phyloP scores from a whole-genome alignment of 2,329 filamentous ascomycete genomes.

The Endoconidiophora laricicola region DNA sequence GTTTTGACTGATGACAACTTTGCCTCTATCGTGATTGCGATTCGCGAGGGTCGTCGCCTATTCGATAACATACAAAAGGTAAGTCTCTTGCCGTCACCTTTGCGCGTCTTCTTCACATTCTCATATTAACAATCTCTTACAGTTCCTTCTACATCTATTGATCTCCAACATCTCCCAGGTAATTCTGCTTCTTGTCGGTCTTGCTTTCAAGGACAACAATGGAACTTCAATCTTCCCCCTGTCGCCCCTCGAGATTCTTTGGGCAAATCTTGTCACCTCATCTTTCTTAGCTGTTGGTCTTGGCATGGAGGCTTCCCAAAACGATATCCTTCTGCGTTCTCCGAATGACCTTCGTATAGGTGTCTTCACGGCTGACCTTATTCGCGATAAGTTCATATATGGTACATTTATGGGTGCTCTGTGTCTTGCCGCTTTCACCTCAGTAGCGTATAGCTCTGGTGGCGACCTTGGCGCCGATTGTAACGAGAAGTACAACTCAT shows the following conservation, averaged over 20 bases:
- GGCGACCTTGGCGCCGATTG: slow-evolving; percentile 34
- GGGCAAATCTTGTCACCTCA: slow-evolving; percentile 61
- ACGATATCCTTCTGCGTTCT: slow-evolving; percentile 49
- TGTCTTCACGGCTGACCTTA: slow-evolving; percentile 47
- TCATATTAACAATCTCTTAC: slow-evolving; percentile 12
- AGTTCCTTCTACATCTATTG: slow-evolving; percentile 48
- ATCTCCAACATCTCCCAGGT: slow-evolving; percentile 58
- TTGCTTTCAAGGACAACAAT: slow-evolving; percentile 47
- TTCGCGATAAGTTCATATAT: slow-evolving; percentile 50
- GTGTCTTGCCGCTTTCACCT: slow-evolving; percentile 43
- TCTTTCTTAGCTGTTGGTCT: slow-evolving; percentile 56
- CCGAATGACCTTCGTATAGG: slow-evolving; percentile 44
- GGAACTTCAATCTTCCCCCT: slow-evolving; percentile 51
- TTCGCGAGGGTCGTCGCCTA: slow-evolving; percentile 51
- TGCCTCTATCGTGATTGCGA: slow-evolving; percentile 58
- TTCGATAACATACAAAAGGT: slow-evolving; percentile 65
- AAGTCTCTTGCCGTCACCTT: slow-evolving; percentile 6
- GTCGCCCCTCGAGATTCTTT: slow-evolving; percentile 56
- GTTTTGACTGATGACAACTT: slow-evolving; percentile 82
- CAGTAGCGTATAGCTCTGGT: slow-evolving; percentile 35
- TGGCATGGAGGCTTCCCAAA: slow-evolving; percentile 51
- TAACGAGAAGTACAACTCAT: slow-evolving; percentile 34
- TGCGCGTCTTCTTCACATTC: background rate
- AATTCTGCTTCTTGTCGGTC: slow-evolving; percentile 48
- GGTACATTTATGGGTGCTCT: slow-evolving; percentile 46